Percentiles rank a stretch among this genome's conserved stretches.
Conservation (phyloP, 306 rosid genomes). For the Cucumis cinereus region DNA sequence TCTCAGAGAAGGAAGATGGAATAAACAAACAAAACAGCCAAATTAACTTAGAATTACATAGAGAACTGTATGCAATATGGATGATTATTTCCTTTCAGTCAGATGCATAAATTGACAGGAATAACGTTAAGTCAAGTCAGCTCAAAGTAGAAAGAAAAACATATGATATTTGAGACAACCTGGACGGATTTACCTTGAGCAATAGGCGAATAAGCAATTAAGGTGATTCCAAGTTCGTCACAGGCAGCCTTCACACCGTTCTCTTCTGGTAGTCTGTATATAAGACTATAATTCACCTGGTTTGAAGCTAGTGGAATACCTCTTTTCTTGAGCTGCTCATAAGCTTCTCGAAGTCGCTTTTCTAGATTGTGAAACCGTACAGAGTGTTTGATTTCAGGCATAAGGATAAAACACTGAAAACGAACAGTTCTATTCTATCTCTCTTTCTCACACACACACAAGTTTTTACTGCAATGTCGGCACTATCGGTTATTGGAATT, state of each 20-base stretch:
- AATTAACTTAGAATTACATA: not conserved
- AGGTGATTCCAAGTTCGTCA: constrained; percentile 81
- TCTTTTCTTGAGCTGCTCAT: constrained; percentile 53
- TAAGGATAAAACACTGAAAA: not conserved
- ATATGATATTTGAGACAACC: not conserved
- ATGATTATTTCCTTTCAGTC: not conserved
- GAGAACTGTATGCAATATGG: not conserved
- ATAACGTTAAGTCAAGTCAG: not conserved
- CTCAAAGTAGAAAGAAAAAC: not conserved
- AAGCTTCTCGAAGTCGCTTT: constrained; percentile 62
- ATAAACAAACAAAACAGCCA: not conserved
- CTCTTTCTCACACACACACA: not conserved
- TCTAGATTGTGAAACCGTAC: constrained; percentile 20
- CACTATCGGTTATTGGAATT: not conserved
- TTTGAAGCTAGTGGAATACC: constrained; percentile 88
- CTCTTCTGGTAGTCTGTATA: constrained; percentile 69
- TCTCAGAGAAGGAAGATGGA: not conserved
- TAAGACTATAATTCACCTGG: constrained; percentile 95
- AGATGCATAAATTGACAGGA: not conserved
- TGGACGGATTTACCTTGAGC: constrained; percentile 54
- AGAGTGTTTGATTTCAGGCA: not conserved
- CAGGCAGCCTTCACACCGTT: constrained; percentile 77
- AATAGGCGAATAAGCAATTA: constrained; percentile 92
- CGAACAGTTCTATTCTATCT: not conserved
- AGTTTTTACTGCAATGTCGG: not conserved